Conservation (phyloP, 306 rosid genomes). For the Lupinus albus region DNA sequence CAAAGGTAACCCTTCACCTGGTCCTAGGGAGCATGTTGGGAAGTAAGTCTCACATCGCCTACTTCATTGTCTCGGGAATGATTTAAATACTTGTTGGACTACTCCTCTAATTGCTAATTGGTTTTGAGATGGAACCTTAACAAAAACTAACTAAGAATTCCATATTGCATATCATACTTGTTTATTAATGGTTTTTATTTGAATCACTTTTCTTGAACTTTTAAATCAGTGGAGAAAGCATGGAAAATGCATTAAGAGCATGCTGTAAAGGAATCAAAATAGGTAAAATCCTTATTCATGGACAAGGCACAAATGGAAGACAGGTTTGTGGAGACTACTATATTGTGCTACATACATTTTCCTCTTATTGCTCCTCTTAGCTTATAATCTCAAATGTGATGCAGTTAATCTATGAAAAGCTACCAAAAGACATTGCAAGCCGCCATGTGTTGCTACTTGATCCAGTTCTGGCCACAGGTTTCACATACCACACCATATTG, state of each 20-base stretch:
- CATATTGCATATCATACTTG: constrained; percentile 4
- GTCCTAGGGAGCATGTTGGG: too few species aligned
- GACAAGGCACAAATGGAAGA: constrained; percentile 79
- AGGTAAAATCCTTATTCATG: constrained; percentile 87
- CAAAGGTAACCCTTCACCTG: too few species aligned
- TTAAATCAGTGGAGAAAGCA: constrained; percentile 79
- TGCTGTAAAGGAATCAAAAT: constrained; percentile 94
- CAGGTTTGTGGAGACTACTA: constrained; percentile 56
- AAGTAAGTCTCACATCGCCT: too few species aligned
- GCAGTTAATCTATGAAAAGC: constrained; percentile 80
- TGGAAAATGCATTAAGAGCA: constrained; percentile 92
- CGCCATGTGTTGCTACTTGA: constrained; percentile 87
- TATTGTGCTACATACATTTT: background rate
- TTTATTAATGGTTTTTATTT: background rate
- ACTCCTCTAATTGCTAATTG: too few species aligned
- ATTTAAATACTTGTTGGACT: too few species aligned
- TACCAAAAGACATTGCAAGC: constrained; percentile 80
- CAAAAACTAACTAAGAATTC: too few species aligned
- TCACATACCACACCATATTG: background rate
- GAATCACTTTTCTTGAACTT: background rate
- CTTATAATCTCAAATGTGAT: constrained; percentile 15
- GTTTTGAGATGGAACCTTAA: too few species aligned
- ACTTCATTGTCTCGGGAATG: too few species aligned
- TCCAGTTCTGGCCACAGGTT: constrained; percentile 91
- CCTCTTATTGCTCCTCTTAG: background rate